Conservation (phyloP, 306 rosid genomes). For the Acacia crassicarpa region DNA sequence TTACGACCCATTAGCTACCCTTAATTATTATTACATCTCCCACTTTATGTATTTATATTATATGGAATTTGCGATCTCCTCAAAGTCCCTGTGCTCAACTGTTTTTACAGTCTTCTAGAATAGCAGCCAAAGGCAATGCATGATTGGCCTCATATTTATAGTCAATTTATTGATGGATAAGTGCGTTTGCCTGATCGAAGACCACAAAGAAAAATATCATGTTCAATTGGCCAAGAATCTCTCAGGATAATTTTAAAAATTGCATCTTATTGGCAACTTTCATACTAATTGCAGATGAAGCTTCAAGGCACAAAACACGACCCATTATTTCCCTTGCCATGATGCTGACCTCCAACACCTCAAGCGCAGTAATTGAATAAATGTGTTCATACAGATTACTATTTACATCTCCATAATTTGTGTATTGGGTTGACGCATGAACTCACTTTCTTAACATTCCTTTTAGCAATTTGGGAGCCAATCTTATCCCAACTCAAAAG, state of each 20-base stretch:
- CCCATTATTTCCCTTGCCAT: conserved; percentile 14
- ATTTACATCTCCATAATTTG: background rate
- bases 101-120: background rate
- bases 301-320: background rate
- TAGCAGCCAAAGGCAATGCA: background rate
- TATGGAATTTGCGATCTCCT: conserved; percentile 14
- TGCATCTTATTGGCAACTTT: conserved; percentile 14
- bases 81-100: background rate
- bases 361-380: conserved; percentile 17
- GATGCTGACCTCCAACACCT: conserved; percentile 29
- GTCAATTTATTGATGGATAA: conserved; percentile 18
- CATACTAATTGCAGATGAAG: conserved; percentile 2
- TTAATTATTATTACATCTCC: background rate
- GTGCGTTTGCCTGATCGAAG: background rate
- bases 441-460: background rate
- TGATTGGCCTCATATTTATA: background rate
- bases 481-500: background rate
- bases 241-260: background rate
- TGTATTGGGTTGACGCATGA: background rate
- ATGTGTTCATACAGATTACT: background rate
- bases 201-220: conserved; percentile 7
- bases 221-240: conserved; percentile 2
- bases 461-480: background rate
- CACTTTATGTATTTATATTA: conserved; percentile 6
- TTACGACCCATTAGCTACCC: conserved; percentile 39